Conservation (phyloP, 106 monocot genomes). For the Alisma plantagoaquatica region DNA sequence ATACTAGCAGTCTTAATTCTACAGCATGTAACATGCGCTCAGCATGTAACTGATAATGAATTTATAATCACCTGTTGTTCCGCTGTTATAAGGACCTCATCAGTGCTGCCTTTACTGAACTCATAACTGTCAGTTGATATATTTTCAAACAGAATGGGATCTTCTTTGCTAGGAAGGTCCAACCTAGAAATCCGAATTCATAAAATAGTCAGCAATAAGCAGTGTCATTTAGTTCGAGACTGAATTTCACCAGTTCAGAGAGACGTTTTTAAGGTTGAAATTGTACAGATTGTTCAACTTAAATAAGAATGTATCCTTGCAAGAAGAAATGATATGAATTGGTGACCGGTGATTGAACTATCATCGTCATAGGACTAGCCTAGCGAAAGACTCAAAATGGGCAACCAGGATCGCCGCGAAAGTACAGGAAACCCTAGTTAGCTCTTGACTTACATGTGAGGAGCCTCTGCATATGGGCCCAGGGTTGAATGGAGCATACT, state of each 20-base stretch:
- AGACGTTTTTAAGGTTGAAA: not conserved
- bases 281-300: not conserved
- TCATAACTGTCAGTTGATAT: slow-evolving; percentile 11
- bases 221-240: not conserved
- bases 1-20: not conserved
- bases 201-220: not conserved
- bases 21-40: not conserved
- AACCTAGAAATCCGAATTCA: slow-evolving; percentile 1
- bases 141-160: slow-evolving; percentile 9
- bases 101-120: slow-evolving; percentile 9
- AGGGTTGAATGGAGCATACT: too few species aligned
- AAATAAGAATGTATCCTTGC: not conserved
- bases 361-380: too few species aligned
- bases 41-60: not conserved
- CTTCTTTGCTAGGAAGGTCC: slow-evolving; percentile 16
- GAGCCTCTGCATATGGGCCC: too few species aligned
- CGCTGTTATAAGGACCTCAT: slow-evolving; percentile 16
- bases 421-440: too few species aligned
- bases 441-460: too few species aligned
- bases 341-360: too few species aligned
- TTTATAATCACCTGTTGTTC: slow-evolving; percentile 45
- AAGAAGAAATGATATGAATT: not conserved
- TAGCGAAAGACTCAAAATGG: too few species aligned
- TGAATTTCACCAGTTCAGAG: not conserved
- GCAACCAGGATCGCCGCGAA: too few species aligned